Evolutionary conservation across 495 filamentous ascomycete species (phyloP), one percentile per base, ranked within the genome.

Genomic region (Pyrenopolyporus hunteri): DNA sequence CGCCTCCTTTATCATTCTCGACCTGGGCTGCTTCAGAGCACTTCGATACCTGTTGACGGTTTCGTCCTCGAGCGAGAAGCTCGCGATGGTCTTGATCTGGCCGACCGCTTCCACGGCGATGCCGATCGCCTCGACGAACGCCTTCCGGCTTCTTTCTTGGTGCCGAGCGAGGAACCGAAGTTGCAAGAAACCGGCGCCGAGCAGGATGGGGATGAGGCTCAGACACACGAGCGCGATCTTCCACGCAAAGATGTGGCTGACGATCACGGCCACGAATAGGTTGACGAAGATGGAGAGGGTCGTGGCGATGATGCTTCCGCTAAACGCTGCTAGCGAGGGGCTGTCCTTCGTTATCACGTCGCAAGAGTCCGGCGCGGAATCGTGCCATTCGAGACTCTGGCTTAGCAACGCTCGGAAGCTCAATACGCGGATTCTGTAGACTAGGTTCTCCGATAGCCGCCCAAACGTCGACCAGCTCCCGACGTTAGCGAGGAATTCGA

Each of bases 181-280:
- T 40, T 82, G 69, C 70, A 87, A 73, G 32, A 84, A 75, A 0
- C 81, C 82, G 5, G 82, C 73, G 0, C 75, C 53, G 23, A 86
- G 68, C 10, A 85, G 59, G 19, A 80, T 70, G 19, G 84, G 83
- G 16, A 85, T 59, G 8, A 75, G 74, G 2, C 77, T 78, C 14
- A 86, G 75, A 3, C 83, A 67, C 0, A 85, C 76, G 10, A 87
- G 76, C 1, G 77, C 78, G 6, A 87, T 78, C 53, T 86, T 87
- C 84, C 85, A 87, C 0, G 85, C 85, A 35, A 85, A 77, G 8
- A 80, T 62, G 61, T 86, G 83, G 0, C 83, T 75, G 6, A 88
- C 73, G n/a, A 80, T 75, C 35, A 83, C 76, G n/a, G 81, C 77
- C 1, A 68, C 73, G 26, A 78, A 58, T 42, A 81, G 69, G 31